Evolutionary conservation across 2,329 filamentous ascomycete species (phyloP).

Genomic region (Ciborinia camelliae): DNA sequence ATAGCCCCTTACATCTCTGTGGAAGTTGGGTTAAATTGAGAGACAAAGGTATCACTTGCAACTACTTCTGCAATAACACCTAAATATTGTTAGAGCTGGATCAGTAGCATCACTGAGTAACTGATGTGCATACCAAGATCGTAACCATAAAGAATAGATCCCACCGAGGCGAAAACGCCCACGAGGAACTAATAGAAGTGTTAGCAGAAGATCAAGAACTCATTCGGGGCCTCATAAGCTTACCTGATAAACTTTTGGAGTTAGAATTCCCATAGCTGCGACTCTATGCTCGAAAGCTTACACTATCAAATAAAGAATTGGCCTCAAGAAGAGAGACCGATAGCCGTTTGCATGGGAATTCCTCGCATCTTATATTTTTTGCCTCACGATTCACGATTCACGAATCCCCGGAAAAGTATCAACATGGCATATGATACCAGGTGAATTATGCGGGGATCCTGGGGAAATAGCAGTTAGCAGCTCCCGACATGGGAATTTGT

Average conservation of each 20-base stretch:
- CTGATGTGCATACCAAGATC: conserved; percentile 50
- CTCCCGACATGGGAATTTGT: background rate
- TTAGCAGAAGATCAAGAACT: background rate
- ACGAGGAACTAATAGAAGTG: conserved; percentile 37
- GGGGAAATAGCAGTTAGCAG: conserved; percentile 5
- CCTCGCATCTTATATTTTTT: conserved; percentile 14
- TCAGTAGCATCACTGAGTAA: conserved; percentile 14
- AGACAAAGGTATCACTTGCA: conserved; percentile 45
- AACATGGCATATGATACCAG: background rate
- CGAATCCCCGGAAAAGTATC: background rate
- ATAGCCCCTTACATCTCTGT: conserved; percentile 31
- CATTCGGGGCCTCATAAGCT: conserved; percentile 2
- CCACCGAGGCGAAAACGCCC: conserved; percentile 51
- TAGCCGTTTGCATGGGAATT: background rate
- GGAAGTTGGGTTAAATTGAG: conserved; percentile 40
- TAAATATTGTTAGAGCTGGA: conserved; percentile 13
- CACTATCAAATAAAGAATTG: background rate
- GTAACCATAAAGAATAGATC: conserved; percentile 54
- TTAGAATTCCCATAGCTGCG: conserved; percentile 31
- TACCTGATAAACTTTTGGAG: conserved; percentile 39
- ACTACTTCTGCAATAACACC: conserved; percentile 39
- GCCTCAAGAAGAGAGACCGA: conserved; percentile 6
- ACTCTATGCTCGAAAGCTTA: conserved; percentile 7
- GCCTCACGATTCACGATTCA: background rate
- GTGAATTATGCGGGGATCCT: conserved; percentile 19